These are phyloP conservation scores for Mycena latifolia DNA, from an alignment of 768 basidiomycete genomes.

Conservation along the genomic window DNA sequence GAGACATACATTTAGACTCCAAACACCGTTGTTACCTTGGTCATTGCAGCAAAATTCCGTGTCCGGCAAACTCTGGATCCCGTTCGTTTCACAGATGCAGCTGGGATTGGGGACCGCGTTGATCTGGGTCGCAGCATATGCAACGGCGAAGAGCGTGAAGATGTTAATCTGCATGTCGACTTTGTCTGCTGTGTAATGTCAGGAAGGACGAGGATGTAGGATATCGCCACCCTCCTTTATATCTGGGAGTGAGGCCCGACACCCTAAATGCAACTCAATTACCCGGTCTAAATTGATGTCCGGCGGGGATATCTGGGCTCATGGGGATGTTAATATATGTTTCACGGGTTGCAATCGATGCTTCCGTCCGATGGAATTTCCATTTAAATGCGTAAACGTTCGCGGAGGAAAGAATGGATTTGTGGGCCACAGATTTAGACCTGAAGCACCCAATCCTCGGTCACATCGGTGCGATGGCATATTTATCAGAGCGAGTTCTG, in stretches of 20 bases:
- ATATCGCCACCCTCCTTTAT: not conserved
- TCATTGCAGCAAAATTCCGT: not conserved
- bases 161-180: not conserved
- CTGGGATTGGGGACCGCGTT: not conserved
- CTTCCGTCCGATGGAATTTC: too few species aligned
- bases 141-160: constrained; percentile 2
- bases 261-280: not conserved
- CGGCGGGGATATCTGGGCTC: not conserved
- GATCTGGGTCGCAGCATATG: constrained; percentile 1
- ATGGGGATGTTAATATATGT: too few species aligned
- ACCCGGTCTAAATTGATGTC: not conserved
- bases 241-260: not conserved
- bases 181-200: not conserved
- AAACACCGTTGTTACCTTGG: too few species aligned
- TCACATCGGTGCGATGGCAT: too few species aligned
- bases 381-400: too few species aligned
- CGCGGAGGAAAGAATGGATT: too few species aligned
- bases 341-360: too few species aligned
- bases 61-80: not conserved
- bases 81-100: constrained; percentile 4
- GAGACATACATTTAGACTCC: not conserved
- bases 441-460: too few species aligned
- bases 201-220: too few species aligned
- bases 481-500: too few species aligned
- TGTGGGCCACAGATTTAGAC: too few species aligned